phyloP scores from a whole-genome alignment of 2,329 filamentous ascomycete genomes.

The Lachnellula arida region DNA sequence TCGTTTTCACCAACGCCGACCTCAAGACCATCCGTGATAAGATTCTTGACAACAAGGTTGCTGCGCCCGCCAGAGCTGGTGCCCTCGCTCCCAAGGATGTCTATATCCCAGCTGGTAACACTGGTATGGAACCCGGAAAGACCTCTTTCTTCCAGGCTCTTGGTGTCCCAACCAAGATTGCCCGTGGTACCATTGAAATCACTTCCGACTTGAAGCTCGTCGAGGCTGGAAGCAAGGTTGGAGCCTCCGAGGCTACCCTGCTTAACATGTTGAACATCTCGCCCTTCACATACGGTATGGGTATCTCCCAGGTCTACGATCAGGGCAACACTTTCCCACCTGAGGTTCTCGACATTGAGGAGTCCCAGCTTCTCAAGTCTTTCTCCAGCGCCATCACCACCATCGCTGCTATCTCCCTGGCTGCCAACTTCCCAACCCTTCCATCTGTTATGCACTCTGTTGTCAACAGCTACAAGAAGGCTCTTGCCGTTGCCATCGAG shows the following conservation, averaged over 20 bases:
- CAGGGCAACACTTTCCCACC: slow-evolving; percentile 88
- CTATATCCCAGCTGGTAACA: slow-evolving; percentile 96
- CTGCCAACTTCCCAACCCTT: slow-evolving; percentile 89
- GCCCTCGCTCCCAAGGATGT: slow-evolving; percentile 91
- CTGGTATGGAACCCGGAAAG: slow-evolving; percentile 99
- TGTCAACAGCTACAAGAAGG: slow-evolving; percentile 98
- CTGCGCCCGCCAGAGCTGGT: slow-evolving; percentile 95
- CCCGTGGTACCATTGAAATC: slow-evolving; percentile 99
- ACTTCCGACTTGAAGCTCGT: slow-evolving; percentile 97
- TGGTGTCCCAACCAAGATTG: slow-evolving; percentile 99
- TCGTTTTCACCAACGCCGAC: slow-evolving; percentile 98
- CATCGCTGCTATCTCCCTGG: slow-evolving; percentile 87
- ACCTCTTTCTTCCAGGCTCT: slow-evolving; percentile 99
- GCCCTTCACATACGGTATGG: slow-evolving; percentile 99
- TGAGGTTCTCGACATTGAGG: slow-evolving; percentile 84
- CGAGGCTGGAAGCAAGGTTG: slow-evolving; percentile 88
- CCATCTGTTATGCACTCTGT: slow-evolving; percentile 95
- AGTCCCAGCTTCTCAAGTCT: slow-evolving; percentile 85
- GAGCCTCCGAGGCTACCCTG: slow-evolving; percentile 95
- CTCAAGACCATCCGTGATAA: slow-evolving; percentile 90
- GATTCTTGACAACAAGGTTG: slow-evolving; percentile 95
- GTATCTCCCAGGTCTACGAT: slow-evolving; percentile 94
- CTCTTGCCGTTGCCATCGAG: slow-evolving; percentile 80
- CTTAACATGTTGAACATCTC: slow-evolving; percentile 99
- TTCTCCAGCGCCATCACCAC: slow-evolving; percentile 79